phyloP scores from a whole-genome alignment of 805 yeast species.

The Ogataea neopini region DNA sequence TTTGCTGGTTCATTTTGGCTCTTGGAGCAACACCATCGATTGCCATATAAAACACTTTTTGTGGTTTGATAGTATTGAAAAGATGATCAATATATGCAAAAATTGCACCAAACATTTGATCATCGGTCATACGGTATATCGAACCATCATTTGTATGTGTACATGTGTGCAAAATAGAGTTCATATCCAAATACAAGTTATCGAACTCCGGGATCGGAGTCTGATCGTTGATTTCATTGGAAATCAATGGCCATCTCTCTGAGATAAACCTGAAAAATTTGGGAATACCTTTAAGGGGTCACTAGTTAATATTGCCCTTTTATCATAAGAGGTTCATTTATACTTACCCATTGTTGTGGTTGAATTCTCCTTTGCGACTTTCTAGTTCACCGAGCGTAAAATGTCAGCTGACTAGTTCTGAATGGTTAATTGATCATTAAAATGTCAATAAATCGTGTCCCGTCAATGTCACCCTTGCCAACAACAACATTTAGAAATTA shows the following conservation, averaged over 20 bases:
- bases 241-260: constrained; percentile 97
- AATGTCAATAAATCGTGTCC: background rate
- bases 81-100: constrained; percentile 93
- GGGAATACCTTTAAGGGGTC: constrained; percentile 72
- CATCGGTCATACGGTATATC: constrained; percentile 72
- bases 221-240: constrained; percentile 73
- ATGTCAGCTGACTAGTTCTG: background rate
- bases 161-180: constrained; percentile 91
- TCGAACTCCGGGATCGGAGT: constrained; percentile 90
- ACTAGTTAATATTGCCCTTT: background rate
- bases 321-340: too few relatives aligned
- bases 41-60: constrained; percentile 89
- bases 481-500: background rate
- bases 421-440: background rate
- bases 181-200: constrained; percentile 94
- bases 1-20: constrained; percentile 97
- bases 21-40: constrained; percentile 99
- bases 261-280: constrained; percentile 95
- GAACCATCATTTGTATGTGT: constrained; percentile 79
- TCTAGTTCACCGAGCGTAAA: background rate
- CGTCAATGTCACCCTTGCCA: too few relatives aligned
- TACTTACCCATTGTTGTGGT: constrained; percentile 15
- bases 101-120: constrained; percentile 88
- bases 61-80: constrained; percentile 83
- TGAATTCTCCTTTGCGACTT: background rate